phyloP scores from a whole-genome alignment of 345 rosid genomes.

The Eucalyptus marginata region DNA sequence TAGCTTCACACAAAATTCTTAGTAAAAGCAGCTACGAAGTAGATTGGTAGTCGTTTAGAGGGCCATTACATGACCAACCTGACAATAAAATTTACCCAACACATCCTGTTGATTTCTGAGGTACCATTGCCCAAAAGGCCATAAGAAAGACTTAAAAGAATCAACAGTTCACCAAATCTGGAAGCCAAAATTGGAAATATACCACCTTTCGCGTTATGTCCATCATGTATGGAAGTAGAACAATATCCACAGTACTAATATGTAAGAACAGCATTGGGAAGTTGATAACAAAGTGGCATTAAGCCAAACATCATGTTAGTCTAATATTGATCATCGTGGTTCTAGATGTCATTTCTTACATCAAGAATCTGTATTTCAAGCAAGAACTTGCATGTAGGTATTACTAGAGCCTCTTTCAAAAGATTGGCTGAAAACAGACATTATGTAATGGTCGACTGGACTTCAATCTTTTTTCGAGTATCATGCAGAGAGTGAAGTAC shows the following conservation, averaged over 20 bases:
- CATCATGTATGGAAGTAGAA: background rate
- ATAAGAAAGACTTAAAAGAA: background rate
- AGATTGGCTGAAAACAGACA: background rate
- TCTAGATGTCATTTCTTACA: background rate
- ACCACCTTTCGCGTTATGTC: background rate
- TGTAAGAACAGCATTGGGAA: background rate
- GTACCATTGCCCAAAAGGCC: background rate
- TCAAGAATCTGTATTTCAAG: background rate
- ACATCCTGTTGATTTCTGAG: background rate
- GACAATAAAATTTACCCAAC: background rate
- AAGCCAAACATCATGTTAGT: background rate
- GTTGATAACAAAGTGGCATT: background rate
- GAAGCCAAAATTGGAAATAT: background rate
- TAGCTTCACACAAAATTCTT: background rate
- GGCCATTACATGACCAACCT: background rate
- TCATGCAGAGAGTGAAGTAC: background rate
- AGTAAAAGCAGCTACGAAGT: background rate
- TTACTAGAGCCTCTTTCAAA: background rate
- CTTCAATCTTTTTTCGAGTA: background rate
- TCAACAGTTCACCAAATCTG: background rate
- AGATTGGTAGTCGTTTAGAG: background rate
- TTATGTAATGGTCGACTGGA: background rate
- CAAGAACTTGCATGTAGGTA: background rate
- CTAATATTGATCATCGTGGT: background rate
- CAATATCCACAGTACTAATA: background rate